Evolutionary conservation across 305 asterid species (phyloP).

Genomic region (Euphrasia arctica): DNA sequence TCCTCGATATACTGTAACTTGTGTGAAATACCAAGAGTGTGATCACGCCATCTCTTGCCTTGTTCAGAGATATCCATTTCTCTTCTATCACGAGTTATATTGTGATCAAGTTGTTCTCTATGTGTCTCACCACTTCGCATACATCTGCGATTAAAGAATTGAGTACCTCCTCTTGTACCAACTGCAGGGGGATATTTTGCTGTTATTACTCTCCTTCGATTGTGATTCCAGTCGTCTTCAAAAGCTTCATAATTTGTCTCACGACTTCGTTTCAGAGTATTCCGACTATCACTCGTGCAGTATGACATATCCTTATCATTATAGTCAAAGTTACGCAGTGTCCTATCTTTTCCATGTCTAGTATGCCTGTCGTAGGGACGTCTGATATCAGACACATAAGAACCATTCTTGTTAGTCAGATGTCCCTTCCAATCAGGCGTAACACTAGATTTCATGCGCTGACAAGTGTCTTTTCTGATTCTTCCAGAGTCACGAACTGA

Average conservation of each 20-base stretch:
- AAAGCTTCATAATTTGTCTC: conserved; percentile 26
- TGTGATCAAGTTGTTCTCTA: conserved; percentile 28
- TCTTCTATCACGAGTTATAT: conserved; percentile 34
- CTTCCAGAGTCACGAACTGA: background rate
- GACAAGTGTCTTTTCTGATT: conserved; percentile 26
- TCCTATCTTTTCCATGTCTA: conserved; percentile 27
- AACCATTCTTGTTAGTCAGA: conserved; percentile 30
- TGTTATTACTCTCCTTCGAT: conserved; percentile 30
- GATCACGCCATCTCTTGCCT: conserved; percentile 30
- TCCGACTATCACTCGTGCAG: conserved; percentile 24
- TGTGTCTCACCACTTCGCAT: conserved; percentile 25
- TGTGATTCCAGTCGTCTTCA: conserved; percentile 28
- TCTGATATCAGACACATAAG: conserved; percentile 29
- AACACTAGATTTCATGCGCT: conserved; percentile 27
- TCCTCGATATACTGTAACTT: conserved; percentile 24
- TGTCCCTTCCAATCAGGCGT: conserved; percentile 25
- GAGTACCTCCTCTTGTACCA: conserved; percentile 27
- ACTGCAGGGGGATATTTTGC: conserved; percentile 28
- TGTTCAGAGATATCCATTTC: conserved; percentile 36
- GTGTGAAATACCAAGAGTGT: conserved; percentile 25
- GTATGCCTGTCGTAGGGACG: conserved; percentile 28
- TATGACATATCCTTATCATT: conserved; percentile 27
- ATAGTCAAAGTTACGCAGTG: conserved; percentile 25
- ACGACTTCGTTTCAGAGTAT: conserved; percentile 25
- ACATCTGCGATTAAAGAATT: conserved; percentile 29